Percentiles rank a stretch among this genome's conserved stretches.
These are phyloP conservation scores for Eremothecium cymbalariae DNA, from an alignment of 1,139 yeast species.

Conservation along the genomic window DNA sequence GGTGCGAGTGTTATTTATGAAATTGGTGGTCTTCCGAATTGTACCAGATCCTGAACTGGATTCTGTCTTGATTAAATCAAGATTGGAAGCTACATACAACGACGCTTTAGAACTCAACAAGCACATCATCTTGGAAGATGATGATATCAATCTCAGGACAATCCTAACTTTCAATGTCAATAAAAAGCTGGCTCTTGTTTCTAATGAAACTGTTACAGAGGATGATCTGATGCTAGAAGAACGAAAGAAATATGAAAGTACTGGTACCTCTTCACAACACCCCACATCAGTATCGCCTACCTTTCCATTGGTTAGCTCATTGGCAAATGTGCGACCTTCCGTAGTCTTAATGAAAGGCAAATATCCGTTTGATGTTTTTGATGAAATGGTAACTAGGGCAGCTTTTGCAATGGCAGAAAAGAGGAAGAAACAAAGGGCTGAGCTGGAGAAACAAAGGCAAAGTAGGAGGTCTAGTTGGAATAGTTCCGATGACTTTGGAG, in stretches of 20 bases:
- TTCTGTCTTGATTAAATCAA: slow-evolving; percentile 6
- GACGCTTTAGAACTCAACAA: slow-evolving; percentile 10
- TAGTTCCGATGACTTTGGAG: slow-evolving; percentile 7
- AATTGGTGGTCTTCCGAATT: slow-evolving; percentile 22
- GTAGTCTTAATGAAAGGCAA: slow-evolving; percentile 18
- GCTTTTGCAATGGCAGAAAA: slow-evolving; percentile 16
- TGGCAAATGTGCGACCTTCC: slow-evolving; percentile 19
- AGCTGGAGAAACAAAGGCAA: slow-evolving; percentile 1
- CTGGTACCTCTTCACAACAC: slow-evolving; percentile 5
- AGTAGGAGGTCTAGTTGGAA: slow-evolving; percentile 3
- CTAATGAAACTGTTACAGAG: slow-evolving; percentile 13
- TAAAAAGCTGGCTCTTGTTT: slow-evolving; percentile 14
- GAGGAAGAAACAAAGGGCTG: slow-evolving; percentile 8
- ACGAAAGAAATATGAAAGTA: slow-evolving; percentile 7
- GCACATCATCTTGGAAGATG: slow-evolving; percentile 7
- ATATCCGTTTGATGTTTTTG: slow-evolving; percentile 26
- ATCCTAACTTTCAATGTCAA: slow-evolving; percentile 15
- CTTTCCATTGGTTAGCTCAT: slow-evolving; percentile 17
- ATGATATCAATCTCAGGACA: slow-evolving; percentile 10
- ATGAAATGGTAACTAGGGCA: slow-evolving; percentile 21
- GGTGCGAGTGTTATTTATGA: slow-evolving; percentile 19
- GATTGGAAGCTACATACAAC: slow-evolving; percentile 11
- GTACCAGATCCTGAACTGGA: slow-evolving; percentile 10
- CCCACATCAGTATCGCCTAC: neutral
- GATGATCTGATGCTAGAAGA: slow-evolving; percentile 11